These are phyloP conservation scores for Leptographium lundbergii DNA, from an alignment of 2,329 filamentous ascomycete genomes.

Conservation along the genomic window DNA sequence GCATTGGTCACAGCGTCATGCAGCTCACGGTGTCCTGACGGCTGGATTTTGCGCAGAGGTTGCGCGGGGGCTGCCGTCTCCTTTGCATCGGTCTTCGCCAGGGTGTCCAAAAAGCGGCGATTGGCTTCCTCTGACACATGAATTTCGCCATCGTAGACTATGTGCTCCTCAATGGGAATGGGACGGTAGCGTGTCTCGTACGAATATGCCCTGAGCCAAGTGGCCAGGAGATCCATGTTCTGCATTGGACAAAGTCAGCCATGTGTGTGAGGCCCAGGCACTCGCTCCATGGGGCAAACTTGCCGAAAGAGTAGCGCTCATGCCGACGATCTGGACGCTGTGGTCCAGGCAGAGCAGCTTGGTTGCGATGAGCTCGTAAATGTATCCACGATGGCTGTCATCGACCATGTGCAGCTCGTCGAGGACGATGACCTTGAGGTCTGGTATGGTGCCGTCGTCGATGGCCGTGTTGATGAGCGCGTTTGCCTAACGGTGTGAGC, in stretches of 20 bases:
- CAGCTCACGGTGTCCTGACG: conserved; percentile 48
- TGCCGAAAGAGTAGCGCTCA: conserved; percentile 69
- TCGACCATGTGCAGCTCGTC: conserved; percentile 78
- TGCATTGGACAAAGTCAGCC: conserved; percentile 1
- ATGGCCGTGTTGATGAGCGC: conserved; percentile 61
- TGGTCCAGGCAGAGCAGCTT: conserved; percentile 59
- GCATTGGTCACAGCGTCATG: conserved; percentile 54
- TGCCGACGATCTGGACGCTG: conserved; percentile 58
- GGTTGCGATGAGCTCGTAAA: conserved; percentile 61
- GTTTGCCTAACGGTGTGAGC: conserved; percentile 46
- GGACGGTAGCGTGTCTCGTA: conserved; percentile 63
- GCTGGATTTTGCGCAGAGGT: conserved; percentile 35
- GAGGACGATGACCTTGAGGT: conserved; percentile 54
- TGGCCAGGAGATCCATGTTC: conserved; percentile 57
- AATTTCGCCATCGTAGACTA: conserved; percentile 58
- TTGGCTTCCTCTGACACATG: conserved; percentile 39
- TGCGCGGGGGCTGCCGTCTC: conserved; percentile 13
- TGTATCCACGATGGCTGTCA: conserved; percentile 62
- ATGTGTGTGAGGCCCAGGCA: not conserved
- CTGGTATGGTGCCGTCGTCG: conserved; percentile 53
- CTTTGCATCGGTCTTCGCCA: conserved; percentile 28
- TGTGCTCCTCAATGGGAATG: conserved; percentile 61
- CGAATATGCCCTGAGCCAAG: conserved; percentile 58
- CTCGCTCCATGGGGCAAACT: conserved; percentile 13
- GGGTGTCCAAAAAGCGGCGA: not conserved